Base-by-base conservation (phyloP, 2,329 filamentous ascomycete species). In the Trichothecium sympodiale region DNA sequence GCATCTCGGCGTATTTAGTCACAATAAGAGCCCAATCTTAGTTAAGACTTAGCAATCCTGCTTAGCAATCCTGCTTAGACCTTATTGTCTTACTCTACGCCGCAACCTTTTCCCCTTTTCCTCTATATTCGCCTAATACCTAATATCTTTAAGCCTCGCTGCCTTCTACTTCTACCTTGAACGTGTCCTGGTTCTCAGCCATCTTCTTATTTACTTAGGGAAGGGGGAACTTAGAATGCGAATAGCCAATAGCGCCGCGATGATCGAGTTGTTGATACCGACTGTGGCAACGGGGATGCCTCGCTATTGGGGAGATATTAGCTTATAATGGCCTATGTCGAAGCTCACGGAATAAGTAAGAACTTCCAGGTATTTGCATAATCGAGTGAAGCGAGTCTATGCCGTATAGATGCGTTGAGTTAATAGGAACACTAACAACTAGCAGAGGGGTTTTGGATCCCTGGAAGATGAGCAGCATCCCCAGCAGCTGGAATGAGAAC, bases 341-440 rank as follows among this genome's bases (percentile, higher is more conserved):
- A n/a, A n/a, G n/a, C n/a, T n/a, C n/a, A n/a, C n/a, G n/a, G n/a
- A n/a, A n/a, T n/a, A n/a, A n/a, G n/a, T n/a, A n/a, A n/a, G n/a
- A n/a, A n/a, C n/a, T n/a, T n/a, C n/a, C n/a, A 5, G 82, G 83
- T 82, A 87, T 86, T 52, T 86, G 80, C 4, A 84, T 79, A 44
- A 86, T 86, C 47, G 75, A 81, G 36, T 80, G 61, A 37, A 87
- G 58, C 41, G 74, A 80, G 51, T 87, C 83, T 41, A 79, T 61
- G 3, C 82, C 82, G 49, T 85, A 82, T 5, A 86, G 58, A 16
- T 76, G 72, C 15, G 77, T 83, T 1, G 78, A 81, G 60, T 80
- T 83, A 17, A 88, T 78, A 0, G 83, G 83, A 1, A 88, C 77
- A 5, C 83, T 83, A 38, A 88, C 84, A 3, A 87, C 82, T 0